Conservation (phyloP, 345 rosid species). For the Psidium guajava region DNA sequence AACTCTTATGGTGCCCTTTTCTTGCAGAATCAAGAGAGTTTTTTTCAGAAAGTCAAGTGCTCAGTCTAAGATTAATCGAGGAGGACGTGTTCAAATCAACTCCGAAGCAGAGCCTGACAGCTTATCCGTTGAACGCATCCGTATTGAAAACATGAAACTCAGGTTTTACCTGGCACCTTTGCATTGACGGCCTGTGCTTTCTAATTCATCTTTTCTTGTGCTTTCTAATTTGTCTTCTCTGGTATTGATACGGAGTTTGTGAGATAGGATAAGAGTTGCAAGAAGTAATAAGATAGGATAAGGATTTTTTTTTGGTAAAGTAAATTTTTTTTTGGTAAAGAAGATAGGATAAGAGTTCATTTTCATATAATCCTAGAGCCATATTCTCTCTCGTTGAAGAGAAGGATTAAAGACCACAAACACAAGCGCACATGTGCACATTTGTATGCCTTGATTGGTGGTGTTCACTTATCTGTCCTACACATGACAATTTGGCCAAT, state of each 20-base stretch:
- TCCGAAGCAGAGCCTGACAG: constrained; percentile 19
- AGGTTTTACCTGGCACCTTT: constrained; percentile 17
- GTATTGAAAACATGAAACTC: constrained; percentile 51
- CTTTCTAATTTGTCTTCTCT: not conserved
- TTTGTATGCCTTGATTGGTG: not conserved
- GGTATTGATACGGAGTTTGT: not conserved
- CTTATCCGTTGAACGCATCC: constrained; percentile 47
- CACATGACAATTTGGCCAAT: not conserved
- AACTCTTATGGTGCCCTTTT: not conserved
- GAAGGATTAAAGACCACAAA: not conserved
- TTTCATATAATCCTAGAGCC: not conserved
- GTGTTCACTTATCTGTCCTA: not conserved
- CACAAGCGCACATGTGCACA: not conserved
- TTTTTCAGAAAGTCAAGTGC: constrained; percentile 18
- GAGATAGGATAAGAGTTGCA: not conserved
- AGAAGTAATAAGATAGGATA: not conserved
- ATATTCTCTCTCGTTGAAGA: not conserved
- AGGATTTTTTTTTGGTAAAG: no score
- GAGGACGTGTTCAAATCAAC: constrained; percentile 22
- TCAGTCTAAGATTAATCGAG: constrained; percentile 1
- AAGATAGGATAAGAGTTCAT: not conserved
- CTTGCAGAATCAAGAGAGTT: constrained; percentile 27
- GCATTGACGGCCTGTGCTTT: not conserved
- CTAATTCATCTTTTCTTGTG: not conserved
- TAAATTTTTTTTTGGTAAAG: no score